Evolutionary conservation across 352 stramenopile species (phyloP).

Genomic region (Phytophthora meadii): DNA sequence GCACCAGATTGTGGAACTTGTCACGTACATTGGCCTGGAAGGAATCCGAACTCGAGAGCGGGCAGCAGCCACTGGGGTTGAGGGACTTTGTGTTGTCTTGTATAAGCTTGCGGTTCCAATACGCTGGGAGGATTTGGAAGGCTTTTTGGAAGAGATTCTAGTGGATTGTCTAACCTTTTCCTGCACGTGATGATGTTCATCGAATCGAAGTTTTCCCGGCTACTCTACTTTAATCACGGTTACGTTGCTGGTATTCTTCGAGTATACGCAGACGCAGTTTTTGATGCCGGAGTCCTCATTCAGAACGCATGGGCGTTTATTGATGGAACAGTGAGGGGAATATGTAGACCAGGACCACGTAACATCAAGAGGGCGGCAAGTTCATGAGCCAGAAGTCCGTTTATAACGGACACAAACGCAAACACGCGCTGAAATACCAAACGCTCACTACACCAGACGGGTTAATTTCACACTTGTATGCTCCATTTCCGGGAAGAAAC

Average conservation of each 20-base stretch:
- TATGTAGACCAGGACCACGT: too few relatives aligned
- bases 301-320: constrained; percentile 19
- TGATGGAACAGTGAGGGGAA: too few relatives aligned
- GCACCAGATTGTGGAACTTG: neutral
- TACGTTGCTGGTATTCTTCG: constrained; percentile 2
- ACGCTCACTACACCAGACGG: too few relatives aligned
- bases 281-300: neutral
- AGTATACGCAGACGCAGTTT: constrained; percentile 16
- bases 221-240: constrained; percentile 12
- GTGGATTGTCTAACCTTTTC: constrained; percentile 21
- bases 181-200: constrained; percentile 2
- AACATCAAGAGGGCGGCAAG: too few relatives aligned
- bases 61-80: constrained; percentile 1
- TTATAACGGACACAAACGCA: too few relatives aligned
- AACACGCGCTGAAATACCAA: too few relatives aligned
- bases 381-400: too few relatives aligned
- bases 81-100: constrained; percentile 18
- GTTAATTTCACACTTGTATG: too few relatives aligned
- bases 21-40: neutral
- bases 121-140: constrained; percentile 11
- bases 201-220: neutral
- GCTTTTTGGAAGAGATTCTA: constrained; percentile 7
- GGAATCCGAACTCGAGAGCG: neutral
- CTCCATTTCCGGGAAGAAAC: too few relatives aligned
- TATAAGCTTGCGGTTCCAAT: constrained; percentile 14